Evolutionary conservation across 2,329 filamentous ascomycete species (phyloP).

Genomic region (Tympanopsis confertula): DNA sequence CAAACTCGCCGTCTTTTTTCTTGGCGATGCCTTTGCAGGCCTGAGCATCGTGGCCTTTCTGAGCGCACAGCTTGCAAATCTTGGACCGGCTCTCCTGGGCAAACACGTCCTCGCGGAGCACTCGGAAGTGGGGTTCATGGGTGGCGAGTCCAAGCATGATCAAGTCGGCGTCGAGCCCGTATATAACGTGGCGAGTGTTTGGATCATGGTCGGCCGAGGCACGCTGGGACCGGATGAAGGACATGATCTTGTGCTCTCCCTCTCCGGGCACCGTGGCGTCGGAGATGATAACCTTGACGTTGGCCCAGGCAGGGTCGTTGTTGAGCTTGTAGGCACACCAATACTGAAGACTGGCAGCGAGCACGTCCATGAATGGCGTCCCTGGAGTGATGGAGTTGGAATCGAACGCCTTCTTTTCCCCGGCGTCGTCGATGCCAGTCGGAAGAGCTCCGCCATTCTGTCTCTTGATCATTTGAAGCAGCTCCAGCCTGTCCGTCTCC

Average conservation of each 20-base stretch:
- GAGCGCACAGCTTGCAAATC: conserved; percentile 78
- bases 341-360: conserved; percentile 80
- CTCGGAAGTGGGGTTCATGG: conserved; percentile 92
- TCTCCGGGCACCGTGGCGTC: conserved; percentile 96
- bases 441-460: conserved; percentile 58
- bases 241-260: conserved; percentile 99
- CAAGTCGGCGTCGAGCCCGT: conserved; percentile 91
- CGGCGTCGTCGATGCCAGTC: conserved; percentile 45
- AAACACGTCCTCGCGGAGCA: conserved; percentile 94
- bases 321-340: conserved; percentile 98
- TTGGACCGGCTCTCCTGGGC: conserved; percentile 75
- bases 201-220: conserved; percentile 84
- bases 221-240: conserved; percentile 88
- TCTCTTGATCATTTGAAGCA: conserved; percentile 71
- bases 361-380: conserved; percentile 96
- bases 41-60: conserved; percentile 79
- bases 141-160: conserved; percentile 97
- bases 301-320: conserved; percentile 89
- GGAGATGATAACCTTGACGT: conserved; percentile 94
- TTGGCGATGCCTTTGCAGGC: conserved; percentile 73
- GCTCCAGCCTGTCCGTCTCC: conserved; percentile 78
- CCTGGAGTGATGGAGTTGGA: conserved; percentile 80
- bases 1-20: conserved; percentile 66
- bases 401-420: conserved; percentile 85
- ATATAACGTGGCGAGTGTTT: conserved; percentile 95